These are phyloP conservation scores for Cutaneotrichosporon sp. DNA, from an alignment of 1,284 basidiomycete species.

Conservation along the genomic window DNA sequence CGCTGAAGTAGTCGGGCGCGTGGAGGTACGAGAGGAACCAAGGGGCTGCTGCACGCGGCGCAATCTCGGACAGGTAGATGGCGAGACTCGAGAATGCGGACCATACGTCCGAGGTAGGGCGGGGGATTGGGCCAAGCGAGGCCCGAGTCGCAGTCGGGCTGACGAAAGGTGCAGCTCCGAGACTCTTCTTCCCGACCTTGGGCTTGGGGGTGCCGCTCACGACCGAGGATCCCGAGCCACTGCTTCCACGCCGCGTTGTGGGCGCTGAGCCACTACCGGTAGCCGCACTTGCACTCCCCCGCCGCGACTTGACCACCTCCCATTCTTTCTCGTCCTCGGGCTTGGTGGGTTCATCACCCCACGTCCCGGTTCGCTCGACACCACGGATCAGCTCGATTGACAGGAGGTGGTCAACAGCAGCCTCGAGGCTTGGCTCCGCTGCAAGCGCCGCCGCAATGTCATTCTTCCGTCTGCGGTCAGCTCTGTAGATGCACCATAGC, in stretches of 20 bases:
- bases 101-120: slow-evolving; percentile 29
- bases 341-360: slow-evolving; percentile 25
- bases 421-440: slow-evolving; percentile 20
- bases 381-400: slow-evolving; percentile 38
- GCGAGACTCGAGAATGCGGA: slow-evolving; percentile 36
- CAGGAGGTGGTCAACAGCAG: slow-evolving; percentile 39
- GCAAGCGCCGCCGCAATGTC: slow-evolving; percentile 23
- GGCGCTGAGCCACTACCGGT: not conserved
- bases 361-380: slow-evolving; percentile 29
- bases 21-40: slow-evolving; percentile 39
- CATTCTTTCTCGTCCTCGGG: not conserved
- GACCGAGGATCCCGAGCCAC: too few species aligned
- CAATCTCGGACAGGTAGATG: slow-evolving; percentile 29
- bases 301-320: not conserved
- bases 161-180: too few species aligned
- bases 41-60: slow-evolving; percentile 15
- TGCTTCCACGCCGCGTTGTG: too few species aligned
- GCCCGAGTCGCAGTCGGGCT: not conserved
- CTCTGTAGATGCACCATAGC: slow-evolving; percentile 1
- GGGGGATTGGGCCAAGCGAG: slow-evolving; percentile 13
- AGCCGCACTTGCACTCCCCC: not conserved
- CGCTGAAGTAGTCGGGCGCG: slow-evolving; percentile 30
- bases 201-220: too few species aligned
- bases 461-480: not conserved
- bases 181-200: too few species aligned